Base-by-base conservation (phyloP, 805 yeast genomes). In the Candida silvatica region DNA sequence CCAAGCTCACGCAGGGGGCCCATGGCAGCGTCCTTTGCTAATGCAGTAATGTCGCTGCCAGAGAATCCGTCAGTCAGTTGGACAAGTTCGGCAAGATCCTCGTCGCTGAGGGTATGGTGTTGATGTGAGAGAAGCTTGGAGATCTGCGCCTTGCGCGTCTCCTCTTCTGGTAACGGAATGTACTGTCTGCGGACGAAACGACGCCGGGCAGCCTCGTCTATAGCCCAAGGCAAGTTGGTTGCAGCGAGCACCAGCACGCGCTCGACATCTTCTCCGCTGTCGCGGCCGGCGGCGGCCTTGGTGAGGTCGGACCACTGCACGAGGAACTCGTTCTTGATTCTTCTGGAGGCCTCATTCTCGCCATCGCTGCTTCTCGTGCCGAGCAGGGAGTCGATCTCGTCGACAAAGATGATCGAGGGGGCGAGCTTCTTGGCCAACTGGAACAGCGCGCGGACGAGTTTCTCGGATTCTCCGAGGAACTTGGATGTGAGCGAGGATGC, bases 21-120 rank as follows among this genome's bases (percentile, higher is more conserved):
- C 97, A 90, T 88, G 1, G 98, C 97, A 3, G 96, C 94, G 55
- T 90, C 97, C 57, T 88, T 92, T 2, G 97, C 95, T 40, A 90
- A 59, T 1, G 95, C 88, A 0, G 97, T 87, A 29, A 90, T 71
- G 58, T 90, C 98, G 44, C 92, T 79, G 2, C 96, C 96, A n/a
- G 95, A 83, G 57, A 78, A 86, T 3, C 54, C 52, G 6, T 55
- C 59, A 0, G 97, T 87, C 46, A 82, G 54, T 8, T 64, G 62
- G 14, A 83, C 67, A 17, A 90, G 62, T 29, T 63, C 62, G 7
- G 69, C 67, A 41, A 76, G 71, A 42, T 88, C 95, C 3, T 53
- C 67, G 0, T 73, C 82, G 11, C 71, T 55, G 15, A 90, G 56
- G 0, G 80, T 74, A 51, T 85, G 81, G 36, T 78, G 77, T 49